Evolutionary conservation across 73 alveolate genomes (phyloP).

Genomic region (Blepharisma japonicum): DNA sequence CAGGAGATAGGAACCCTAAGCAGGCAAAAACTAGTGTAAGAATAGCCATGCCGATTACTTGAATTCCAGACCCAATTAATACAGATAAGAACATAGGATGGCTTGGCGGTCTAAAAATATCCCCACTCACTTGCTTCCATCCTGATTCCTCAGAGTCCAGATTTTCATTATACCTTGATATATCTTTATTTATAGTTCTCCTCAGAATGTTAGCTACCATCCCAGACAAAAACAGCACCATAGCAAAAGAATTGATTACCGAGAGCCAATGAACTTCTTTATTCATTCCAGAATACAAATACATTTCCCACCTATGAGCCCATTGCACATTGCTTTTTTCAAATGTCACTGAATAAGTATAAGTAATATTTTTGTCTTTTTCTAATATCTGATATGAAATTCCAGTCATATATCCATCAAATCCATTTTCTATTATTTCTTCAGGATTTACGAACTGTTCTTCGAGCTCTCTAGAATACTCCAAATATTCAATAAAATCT

Average conservation of each 20-base stretch:
- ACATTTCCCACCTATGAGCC: constrained; percentile 28
- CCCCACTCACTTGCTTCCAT: constrained; percentile 50
- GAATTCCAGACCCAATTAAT: constrained; percentile 43
- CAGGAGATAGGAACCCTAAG: constrained; percentile 47
- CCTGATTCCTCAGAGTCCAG: constrained; percentile 42
- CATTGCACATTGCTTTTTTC: neutral
- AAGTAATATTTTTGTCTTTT: neutral
- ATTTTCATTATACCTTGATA: neutral
- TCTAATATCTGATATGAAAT: neutral
- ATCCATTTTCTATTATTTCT: neutral
- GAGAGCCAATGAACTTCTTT: constrained; percentile 28
- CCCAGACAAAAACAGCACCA: constrained; percentile 13
- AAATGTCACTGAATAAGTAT: constrained; percentile 19
- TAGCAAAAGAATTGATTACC: constrained; percentile 12
- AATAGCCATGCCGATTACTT: constrained; percentile 32
- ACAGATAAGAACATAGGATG: constrained; percentile 30
- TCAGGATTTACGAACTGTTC: neutral
- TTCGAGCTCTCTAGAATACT: neutral
- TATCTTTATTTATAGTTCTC: constrained; percentile 12
- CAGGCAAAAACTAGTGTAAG: constrained; percentile 33
- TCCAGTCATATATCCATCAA: neutral
- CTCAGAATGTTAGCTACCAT: constrained; percentile 12
- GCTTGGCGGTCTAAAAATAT: constrained; percentile 47
- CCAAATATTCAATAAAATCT: neutral
- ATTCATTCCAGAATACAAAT: neutral